Base-by-base conservation (phyloP, 306 rosid genomes). In the Quercus berberidifolia region DNA sequence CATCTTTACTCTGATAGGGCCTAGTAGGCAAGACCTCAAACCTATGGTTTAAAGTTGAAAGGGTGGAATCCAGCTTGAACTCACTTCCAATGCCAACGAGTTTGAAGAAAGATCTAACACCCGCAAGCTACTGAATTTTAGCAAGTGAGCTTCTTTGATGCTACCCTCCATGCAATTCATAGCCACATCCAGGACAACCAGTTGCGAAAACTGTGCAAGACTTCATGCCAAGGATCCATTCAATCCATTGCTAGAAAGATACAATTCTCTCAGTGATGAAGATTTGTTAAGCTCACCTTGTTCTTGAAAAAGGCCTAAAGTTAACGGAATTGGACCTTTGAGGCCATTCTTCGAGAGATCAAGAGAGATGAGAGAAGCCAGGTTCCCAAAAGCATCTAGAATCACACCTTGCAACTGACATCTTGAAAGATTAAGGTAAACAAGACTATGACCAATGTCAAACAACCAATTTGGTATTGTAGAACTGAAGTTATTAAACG, bases 381-480 rank as follows among this genome's bases (percentile, higher is more conserved):
- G 19, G 14, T n/a, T 17, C 4, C 4, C 73, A 6, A 70, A 21
- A 38, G 11, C 21, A 14, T 60, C 38, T 62, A 81, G 74, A n/a
- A 81, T 76, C 33, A 52, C 54, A 54, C 78, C 81, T 12, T 35
- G 18, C 1, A 76, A 63, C 15, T 13, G 3, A 18, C 26, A 76
- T 7, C 18, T 3, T 26, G 58, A 14, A 4, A 81, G 80, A 71
- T 71, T 46, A 71, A 76, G 81, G 23, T 62, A 3, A 60, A 35
- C 69, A 38, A 82, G 69, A 10, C 11, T 17, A 71, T 38, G 63
- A 11, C 69, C 26, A 14, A 51, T 55, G 62, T 82, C 75, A 76
- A 71, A 82, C 63, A 76, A 72, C 85, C 85, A 82, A 19, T 26
- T 2, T 33, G 81, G 78, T 4, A 76, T 25, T 2, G 28, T 49